Conservation (phyloP, 202 grass and related monocot species). For the Bolboschoenoplectus hybrid region DNA sequence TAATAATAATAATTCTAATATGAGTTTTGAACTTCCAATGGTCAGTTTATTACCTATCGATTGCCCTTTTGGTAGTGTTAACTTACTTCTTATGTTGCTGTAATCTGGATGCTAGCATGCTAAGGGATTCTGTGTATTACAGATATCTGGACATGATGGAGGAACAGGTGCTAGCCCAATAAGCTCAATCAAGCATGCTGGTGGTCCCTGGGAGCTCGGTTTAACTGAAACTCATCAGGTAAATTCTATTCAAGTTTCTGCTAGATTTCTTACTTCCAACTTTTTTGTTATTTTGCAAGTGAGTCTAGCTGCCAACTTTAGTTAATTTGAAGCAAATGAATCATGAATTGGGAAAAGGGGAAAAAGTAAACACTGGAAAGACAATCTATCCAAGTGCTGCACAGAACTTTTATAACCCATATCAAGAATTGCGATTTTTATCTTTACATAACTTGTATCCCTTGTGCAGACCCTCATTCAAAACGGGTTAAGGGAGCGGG, state of each 20-base stretch:
- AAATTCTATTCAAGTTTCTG: slow-evolving; percentile 33
- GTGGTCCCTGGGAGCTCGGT: slow-evolving; percentile 99
- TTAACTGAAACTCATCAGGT: slow-evolving; percentile 99
- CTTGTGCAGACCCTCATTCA: slow-evolving; percentile 75
- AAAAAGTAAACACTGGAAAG: not conserved
- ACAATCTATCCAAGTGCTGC: not conserved
- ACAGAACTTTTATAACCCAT: not conserved
- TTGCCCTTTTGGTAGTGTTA: not conserved
- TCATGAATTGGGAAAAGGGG: not conserved
- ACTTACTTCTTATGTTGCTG: not conserved
- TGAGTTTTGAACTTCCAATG: not conserved
- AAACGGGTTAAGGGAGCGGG: slow-evolving; percentile 96
- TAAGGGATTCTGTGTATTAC: slow-evolving; percentile 45
- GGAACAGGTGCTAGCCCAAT: slow-evolving; percentile 98
- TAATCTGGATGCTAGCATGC: not conserved
- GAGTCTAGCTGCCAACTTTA: not conserved
- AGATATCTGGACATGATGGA: slow-evolving; percentile 99
- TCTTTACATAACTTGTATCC: slow-evolving; percentile 20
- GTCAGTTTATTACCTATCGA: not conserved
- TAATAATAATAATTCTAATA: slow-evolving; percentile 13
- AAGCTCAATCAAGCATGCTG: slow-evolving; percentile 99
- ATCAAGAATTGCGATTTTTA: not conserved
- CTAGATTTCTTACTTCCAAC: slow-evolving; percentile 45
- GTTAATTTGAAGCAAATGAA: slow-evolving; percentile 7
- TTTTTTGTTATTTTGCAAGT: slow-evolving; percentile 11